Conservation (phyloP, 2,329 filamentous ascomycete genomes). For the Zymoseptoria crescenta region DNA sequence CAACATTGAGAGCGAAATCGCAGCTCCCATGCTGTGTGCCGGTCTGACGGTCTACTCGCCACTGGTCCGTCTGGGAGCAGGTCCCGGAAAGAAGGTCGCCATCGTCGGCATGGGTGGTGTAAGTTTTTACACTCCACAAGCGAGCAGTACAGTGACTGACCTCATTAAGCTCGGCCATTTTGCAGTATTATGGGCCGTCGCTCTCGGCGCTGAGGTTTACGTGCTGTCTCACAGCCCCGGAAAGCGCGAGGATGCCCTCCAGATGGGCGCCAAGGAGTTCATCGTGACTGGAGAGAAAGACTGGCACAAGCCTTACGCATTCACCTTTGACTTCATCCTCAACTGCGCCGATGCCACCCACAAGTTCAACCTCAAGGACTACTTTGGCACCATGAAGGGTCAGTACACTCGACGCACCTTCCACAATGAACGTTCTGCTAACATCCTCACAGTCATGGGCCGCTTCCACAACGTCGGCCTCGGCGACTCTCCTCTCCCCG, state of each 20-base stretch:
- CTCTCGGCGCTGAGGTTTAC: slow-evolving; percentile 54
- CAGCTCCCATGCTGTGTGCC: slow-evolving; percentile 62
- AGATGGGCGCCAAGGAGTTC: slow-evolving; percentile 55
- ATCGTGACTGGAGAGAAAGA: slow-evolving; percentile 50
- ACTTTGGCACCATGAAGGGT: slow-evolving; percentile 66
- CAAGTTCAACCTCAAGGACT: slow-evolving; percentile 57
- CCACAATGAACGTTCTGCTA: background rate
- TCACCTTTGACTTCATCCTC: slow-evolving; percentile 67
- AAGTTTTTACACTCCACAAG: background rate
- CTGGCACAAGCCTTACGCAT: slow-evolving; percentile 49
- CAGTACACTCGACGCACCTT: background rate
- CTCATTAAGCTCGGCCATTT: slow-evolving; percentile 38
- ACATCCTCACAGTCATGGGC: slow-evolving; percentile 52
- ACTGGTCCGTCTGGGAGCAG: slow-evolving; percentile 65
- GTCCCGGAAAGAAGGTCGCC: slow-evolving; percentile 70
- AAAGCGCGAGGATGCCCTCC: slow-evolving; percentile 53
- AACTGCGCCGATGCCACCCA: slow-evolving; percentile 64
- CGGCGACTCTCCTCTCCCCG: slow-evolving; percentile 65
- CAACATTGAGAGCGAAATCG: slow-evolving; percentile 50
- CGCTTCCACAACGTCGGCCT: slow-evolving; percentile 73
- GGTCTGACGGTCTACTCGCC: slow-evolving; percentile 75
- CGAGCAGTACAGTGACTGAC: background rate
- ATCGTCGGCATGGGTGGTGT: slow-evolving; percentile 56
- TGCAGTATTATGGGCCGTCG: slow-evolving; percentile 40
- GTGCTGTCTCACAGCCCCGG: slow-evolving; percentile 52